Evolutionary conservation across 805 yeast species (phyloP), one percentile per base, ranked within the genome.

Genomic region (Komagataella mondaviorum): DNA sequence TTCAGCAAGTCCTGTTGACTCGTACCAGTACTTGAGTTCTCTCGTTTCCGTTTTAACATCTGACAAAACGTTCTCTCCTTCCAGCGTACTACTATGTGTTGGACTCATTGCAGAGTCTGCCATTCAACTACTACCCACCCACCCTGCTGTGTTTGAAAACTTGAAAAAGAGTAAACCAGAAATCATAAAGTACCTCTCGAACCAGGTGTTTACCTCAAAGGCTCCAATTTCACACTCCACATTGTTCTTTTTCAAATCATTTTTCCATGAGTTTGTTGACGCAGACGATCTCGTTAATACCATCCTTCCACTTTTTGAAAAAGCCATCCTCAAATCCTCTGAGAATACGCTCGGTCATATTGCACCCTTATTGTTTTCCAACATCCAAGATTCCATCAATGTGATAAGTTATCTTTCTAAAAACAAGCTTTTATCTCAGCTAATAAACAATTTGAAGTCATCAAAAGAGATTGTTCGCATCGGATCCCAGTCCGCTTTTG

Each of bases 311-410:
- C 72, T 76, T 17, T 59, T 90, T 49, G 90, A 86, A 59, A 88
- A 85, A 61, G 77, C 90, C 1, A 71, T 84, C 49, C 70, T 90
- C 55, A 77, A 96, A 63, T 79, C 95, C 2, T 83, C 96, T 0
- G 96, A 88, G 60, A 64, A 70, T 44, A 77, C 87, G 0, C 76
- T 88, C 52, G 73, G 72, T n/a, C 56, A 59, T 17, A 61, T 83
- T n/a, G 62, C 85, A 2, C 76, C 81, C 3, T 70, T 72, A 8
- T 60, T 88, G 6, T 69, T 83, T 23, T 44, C 46, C 1, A 54
- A 65, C 6, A 30, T 72, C 50, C 51, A 70, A 3, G 51, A 60
- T 1, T 55, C 61, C 1, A 60, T 79, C 18, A 77, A 78, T 52
- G 55, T 77, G n/a, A 65, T 77, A 12, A 60, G 66, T 8, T 57